Percentiles rank a stretch among this genome's conserved stretches.
Evolutionary conservation across 371 early-diverging fungal species (phyloP).

Genomic region (Saksenaea oblongispora): DNA sequence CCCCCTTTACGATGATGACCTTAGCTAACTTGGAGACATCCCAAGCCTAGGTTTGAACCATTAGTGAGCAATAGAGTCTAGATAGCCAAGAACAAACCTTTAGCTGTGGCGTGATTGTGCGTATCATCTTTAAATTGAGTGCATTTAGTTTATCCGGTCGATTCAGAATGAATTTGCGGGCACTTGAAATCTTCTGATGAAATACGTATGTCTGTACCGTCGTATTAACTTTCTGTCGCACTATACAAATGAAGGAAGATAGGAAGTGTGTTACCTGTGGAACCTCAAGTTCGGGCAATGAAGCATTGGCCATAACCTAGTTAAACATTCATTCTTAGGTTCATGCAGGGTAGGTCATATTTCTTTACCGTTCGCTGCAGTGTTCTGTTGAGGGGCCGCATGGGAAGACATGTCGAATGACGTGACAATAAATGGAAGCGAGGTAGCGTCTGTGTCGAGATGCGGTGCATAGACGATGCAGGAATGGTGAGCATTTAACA

Average conservation of each 20-base stretch:
- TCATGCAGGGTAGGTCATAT: too few relatives aligned
- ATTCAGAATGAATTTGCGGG: slow-evolving; percentile 80
- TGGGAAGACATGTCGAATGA: neutral
- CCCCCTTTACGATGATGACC: slow-evolving; percentile 82
- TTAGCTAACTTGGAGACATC: slow-evolving; percentile 85
- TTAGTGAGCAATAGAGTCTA: neutral
- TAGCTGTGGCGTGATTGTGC: slow-evolving; percentile 83
- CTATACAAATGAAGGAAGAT: too few relatives aligned
- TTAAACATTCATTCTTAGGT: too few relatives aligned
- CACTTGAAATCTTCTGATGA: slow-evolving; percentile 54
- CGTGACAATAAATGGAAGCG: neutral
- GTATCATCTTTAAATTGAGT: slow-evolving; percentile 86
- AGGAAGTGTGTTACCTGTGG: slow-evolving; percentile 14
- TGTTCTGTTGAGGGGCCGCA: neutral
- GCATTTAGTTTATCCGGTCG: slow-evolving; percentile 90
- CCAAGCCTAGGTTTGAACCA: slow-evolving; percentile 69
- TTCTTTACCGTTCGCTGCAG: neutral
- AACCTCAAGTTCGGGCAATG: slow-evolving; percentile 3
- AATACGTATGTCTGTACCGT: slow-evolving; percentile 54
- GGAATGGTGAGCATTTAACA: neutral
- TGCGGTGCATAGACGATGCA: slow-evolving; percentile 2
- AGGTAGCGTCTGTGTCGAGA: neutral
- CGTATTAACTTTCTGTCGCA: neutral
- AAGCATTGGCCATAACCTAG: neutral
- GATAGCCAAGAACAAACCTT: slow-evolving; percentile 43